Conservation (phyloP, 257 asterid species). For the Haberlea rhodopensis region DNA sequence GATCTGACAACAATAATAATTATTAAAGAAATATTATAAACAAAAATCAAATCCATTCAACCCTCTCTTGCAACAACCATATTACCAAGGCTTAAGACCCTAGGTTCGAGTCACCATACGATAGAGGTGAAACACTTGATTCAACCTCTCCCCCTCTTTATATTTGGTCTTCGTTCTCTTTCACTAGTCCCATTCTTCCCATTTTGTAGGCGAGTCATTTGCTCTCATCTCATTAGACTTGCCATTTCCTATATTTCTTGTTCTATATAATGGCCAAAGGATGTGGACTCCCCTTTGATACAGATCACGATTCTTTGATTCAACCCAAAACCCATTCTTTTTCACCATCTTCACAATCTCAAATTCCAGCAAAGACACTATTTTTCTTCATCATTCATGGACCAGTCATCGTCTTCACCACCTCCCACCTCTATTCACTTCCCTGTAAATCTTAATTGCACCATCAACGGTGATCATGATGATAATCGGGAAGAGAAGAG, state of each 20-base stretch:
- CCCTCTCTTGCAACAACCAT: too few species aligned
- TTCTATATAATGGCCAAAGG: slow-evolving; percentile 63
- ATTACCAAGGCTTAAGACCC: too few species aligned
- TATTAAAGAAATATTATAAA: too few species aligned
- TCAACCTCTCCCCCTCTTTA: background rate
- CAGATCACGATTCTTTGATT: slow-evolving; percentile 46
- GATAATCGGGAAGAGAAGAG: slow-evolving; percentile 26
- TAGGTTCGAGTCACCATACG: too few species aligned
- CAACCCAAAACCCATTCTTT: slow-evolving; percentile 20
- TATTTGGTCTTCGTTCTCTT: slow-evolving; percentile 44
- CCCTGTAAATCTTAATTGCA: slow-evolving; percentile 55
- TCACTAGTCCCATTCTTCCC: slow-evolving; percentile 53
- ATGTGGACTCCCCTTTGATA: slow-evolving; percentile 94
- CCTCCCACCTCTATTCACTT: slow-evolving; percentile 68
- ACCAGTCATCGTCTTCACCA: slow-evolving; percentile 31
- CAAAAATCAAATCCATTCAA: too few species aligned
- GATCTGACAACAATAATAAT: too few species aligned
- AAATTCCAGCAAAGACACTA: slow-evolving; percentile 11
- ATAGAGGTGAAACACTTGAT: too few species aligned
- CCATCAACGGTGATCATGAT: background rate
- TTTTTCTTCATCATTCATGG: slow-evolving; percentile 33
- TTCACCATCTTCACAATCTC: slow-evolving; percentile 15
- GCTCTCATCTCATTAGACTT: slow-evolving; percentile 36
- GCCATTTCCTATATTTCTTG: slow-evolving; percentile 33
- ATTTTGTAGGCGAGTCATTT: slow-evolving; percentile 66